phyloP scores from a whole-genome alignment of 305 asterid species.

The Fraxinus platypoda region DNA sequence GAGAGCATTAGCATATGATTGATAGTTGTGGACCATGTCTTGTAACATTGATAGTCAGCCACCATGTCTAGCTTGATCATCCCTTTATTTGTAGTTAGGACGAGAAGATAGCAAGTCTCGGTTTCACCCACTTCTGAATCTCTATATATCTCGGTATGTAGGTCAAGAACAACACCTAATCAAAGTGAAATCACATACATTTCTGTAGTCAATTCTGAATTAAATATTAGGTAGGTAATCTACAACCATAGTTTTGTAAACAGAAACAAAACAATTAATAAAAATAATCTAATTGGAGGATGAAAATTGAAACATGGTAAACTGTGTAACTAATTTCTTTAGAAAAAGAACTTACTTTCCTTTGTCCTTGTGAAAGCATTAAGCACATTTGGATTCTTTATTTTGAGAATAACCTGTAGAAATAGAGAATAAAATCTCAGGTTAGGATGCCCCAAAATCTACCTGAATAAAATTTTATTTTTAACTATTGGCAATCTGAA shows the following conservation, averaged over 20 bases:
- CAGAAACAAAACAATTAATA: neutral
- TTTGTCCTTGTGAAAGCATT: constrained; percentile 61
- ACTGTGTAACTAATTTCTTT: neutral
- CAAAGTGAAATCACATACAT: neutral
- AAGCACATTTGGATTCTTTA: constrained; percentile 62
- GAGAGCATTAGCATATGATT: constrained; percentile 79
- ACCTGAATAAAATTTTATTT: neutral
- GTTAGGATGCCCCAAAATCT: neutral
- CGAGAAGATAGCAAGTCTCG: constrained; percentile 63
- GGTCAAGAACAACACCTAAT: constrained; percentile 58
- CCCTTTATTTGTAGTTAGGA: constrained; percentile 65
- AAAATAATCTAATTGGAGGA: constrained; percentile 9
- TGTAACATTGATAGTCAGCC: constrained; percentile 58
- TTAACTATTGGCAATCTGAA: neutral
- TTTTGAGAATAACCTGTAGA: constrained; percentile 65
- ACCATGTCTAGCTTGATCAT: constrained; percentile 68
- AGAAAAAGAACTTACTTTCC: constrained; percentile 51
- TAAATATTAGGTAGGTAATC: neutral
- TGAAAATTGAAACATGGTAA: constrained; percentile 11
- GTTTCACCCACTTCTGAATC: constrained; percentile 53
- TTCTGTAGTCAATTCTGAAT: neutral
- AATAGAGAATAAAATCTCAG: constrained; percentile 22
- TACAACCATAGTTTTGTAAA: neutral
- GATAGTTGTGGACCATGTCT: constrained; percentile 74
- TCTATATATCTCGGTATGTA: constrained; percentile 71